Percentiles rank a stretch among this genome's conserved stretches.
Conservation (phyloP, 1,284 basidiomycete species). For the Cutaneotrichosporon daszewskae region DNA sequence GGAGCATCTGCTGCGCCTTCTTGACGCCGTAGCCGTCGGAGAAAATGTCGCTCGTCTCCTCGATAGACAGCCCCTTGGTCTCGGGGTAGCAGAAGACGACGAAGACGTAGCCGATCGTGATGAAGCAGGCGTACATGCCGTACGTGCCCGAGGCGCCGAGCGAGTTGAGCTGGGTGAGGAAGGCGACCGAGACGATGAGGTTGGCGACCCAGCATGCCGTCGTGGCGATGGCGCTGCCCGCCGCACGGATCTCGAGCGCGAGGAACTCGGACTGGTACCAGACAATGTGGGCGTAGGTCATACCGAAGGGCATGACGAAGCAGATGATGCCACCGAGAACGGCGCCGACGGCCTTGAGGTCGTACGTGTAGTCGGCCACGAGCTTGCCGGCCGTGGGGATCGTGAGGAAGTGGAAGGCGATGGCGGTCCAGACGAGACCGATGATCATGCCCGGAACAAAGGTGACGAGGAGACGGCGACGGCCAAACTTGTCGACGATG, state of each 20-base stretch:
- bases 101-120: slow-evolving; percentile 17
- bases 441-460: slow-evolving; percentile 26
- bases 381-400: slow-evolving; percentile 10
- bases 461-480: slow-evolving; percentile 20
- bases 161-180: slow-evolving; percentile 19
- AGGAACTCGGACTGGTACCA: slow-evolving; percentile 42
- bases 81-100: slow-evolving; percentile 25
- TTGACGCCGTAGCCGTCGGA: slow-evolving; percentile 21
- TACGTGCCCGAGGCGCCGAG: slow-evolving; percentile 19
- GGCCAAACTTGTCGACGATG: slow-evolving; percentile 15
- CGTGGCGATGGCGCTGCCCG: slow-evolving; percentile 23
- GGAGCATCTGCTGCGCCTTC: slow-evolving; percentile 12
- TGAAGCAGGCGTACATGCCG: slow-evolving; percentile 22
- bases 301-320: slow-evolving; percentile 36
- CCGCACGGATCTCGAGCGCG: slow-evolving; percentile 34
- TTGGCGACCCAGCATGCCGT: slow-evolving; percentile 22
- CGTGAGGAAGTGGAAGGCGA: slow-evolving; percentile 25
- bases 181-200: slow-evolving; percentile 22
- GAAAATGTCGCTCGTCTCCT: slow-evolving; percentile 20
- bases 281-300: slow-evolving; percentile 35
- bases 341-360: slow-evolving; percentile 19
- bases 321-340: slow-evolving; percentile 36
- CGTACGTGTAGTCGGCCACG: background rate
- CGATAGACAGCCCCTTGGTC: slow-evolving; percentile 20
- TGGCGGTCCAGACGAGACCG: slow-evolving; percentile 28